Base-by-base conservation (phyloP, 805 yeast species). In the Yarrowia deformans region DNA sequence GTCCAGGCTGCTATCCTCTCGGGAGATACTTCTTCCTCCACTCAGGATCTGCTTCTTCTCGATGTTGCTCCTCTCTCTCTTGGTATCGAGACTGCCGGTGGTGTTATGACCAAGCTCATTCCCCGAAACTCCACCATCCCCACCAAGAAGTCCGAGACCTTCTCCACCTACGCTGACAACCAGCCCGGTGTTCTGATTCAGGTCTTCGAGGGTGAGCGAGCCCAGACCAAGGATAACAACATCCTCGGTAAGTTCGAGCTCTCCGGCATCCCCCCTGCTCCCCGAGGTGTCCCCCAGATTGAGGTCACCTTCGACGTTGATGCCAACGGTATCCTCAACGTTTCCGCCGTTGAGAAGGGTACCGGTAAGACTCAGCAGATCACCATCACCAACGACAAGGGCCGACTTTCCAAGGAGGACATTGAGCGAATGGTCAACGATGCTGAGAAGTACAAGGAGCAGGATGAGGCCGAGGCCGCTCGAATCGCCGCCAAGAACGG, bases 1-100 rank as follows among this genome's bases (percentile, higher is more conserved):
- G 97, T 93, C 75, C 98, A 93, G 85, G 97, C 97, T 75, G 97
- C 97, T 75, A 93, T 93, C 79, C 87, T 93, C 80, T 88, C 97
- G 72, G 98, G 98, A 84, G 97, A 93, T 83, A 89, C 94, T 75
- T 93, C 97, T 49, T 88, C 97, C 72, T 91, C 92, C 90, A 93
- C 97, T 71, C 97, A 93, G 85, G 98, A 93, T 81, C 85, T 93
- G 81, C 85, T 94, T 80, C 86, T 93, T 79, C 87, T 94, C 80
- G 98, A 93, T 87, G 98, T 93, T 81, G 96, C 98, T 78, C 98
- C 98, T 82, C 87, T 93, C 80, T 93, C 98, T 69, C 82, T 93
- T 76, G 98, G 98, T 88, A 93, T 93, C 83, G 98, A 93, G 85
- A 93, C 97, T 75, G 97, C 97, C 78, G 98, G 98, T 87, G 98